A percentile compares a stretch with the other conserved stretches of the same genome.
Conservation (phyloP, 805 yeast species). For the Sugiyamaella valdiviana region DNA sequence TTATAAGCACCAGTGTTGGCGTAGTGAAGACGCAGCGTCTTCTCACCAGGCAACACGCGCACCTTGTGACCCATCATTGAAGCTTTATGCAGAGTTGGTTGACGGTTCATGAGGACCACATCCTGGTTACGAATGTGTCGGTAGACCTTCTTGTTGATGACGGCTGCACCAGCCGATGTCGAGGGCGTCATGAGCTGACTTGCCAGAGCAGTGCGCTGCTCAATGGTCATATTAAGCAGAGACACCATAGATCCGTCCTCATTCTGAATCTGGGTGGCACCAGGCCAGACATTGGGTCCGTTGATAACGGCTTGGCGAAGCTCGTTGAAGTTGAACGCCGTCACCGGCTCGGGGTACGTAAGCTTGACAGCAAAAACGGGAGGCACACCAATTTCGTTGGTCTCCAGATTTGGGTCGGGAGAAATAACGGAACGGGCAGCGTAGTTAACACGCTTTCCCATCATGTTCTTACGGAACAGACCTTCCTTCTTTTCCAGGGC, state of each 20-base stretch:
- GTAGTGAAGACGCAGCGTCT: slow-evolving; percentile 91
- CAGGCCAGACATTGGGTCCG: slow-evolving; percentile 99
- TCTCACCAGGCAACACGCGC: slow-evolving; percentile 93
- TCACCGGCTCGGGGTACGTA: slow-evolving; percentile 98
- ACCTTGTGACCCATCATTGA: slow-evolving; percentile 99
- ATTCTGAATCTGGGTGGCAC: slow-evolving; percentile 92
- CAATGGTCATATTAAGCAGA: slow-evolving; percentile 80
- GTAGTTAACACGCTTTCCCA: slow-evolving; percentile 99
- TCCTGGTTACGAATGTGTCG: slow-evolving; percentile 94
- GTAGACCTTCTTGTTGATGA: slow-evolving; percentile 83
- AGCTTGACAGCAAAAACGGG: slow-evolving; percentile 95
- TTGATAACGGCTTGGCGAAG: slow-evolving; percentile 91
- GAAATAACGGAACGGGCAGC: slow-evolving; percentile 99
- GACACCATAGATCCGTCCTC: slow-evolving; percentile 87
- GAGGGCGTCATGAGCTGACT: slow-evolving; percentile 90
- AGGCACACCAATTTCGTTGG: slow-evolving; percentile 97
- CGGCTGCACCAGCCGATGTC: slow-evolving; percentile 42
- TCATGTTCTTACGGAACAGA: slow-evolving; percentile 96
- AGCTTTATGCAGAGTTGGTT: slow-evolving; percentile 97
- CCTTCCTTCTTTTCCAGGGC: slow-evolving; percentile 98
- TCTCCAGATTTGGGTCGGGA: slow-evolving; percentile 97
- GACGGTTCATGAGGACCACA: slow-evolving; percentile 97
- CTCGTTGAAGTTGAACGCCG: slow-evolving; percentile 82
- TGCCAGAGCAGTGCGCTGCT: slow-evolving; percentile 92
- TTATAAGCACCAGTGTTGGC: slow-evolving; percentile 99